Conservation (phyloP, 2,329 filamentous ascomycete genomes). For the Fusarium circinatum region DNA sequence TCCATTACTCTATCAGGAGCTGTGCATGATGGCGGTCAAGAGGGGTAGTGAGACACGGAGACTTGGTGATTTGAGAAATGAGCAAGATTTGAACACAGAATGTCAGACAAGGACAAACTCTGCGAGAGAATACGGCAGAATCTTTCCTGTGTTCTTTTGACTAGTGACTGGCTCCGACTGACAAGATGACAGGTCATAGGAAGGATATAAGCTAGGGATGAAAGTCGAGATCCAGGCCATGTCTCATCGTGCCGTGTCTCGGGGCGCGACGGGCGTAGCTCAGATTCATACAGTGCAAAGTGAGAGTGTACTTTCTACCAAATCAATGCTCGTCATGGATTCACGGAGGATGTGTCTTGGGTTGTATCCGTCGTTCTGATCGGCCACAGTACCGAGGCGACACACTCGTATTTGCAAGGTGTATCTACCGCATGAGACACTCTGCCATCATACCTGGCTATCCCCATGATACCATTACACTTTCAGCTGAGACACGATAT, state of each 20-base stretch:
- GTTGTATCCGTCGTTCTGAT: fast-evolving
- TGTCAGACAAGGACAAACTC: fast-evolving
- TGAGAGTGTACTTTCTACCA: fast-evolving
- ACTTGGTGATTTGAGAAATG: too few relatives aligned
- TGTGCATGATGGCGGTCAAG: neutral
- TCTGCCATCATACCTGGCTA: fast-evolving
- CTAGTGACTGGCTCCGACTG: too few relatives aligned
- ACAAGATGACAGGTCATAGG: too few relatives aligned
- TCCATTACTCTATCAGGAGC: neutral
- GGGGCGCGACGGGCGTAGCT: neutral
- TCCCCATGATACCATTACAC: neutral
- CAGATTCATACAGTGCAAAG: fast-evolving
- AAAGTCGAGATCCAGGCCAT: neutral
- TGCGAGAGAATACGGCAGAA: fast-evolving
- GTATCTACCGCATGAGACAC: neutral
- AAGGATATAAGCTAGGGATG: too few relatives aligned
- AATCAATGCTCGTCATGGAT: neutral
- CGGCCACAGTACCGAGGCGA: fast-evolving
- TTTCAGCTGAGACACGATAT: neutral
- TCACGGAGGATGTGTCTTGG: neutral
- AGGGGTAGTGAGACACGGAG: neutral
- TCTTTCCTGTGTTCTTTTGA: too few relatives aligned
- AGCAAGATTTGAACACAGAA: neutral
- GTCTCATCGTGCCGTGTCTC: neutral
- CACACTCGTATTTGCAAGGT: fast-evolving